Evolutionary conservation across 108 stramenopile species (phyloP).

Genomic region (Cyclotella kingstonii): DNA sequence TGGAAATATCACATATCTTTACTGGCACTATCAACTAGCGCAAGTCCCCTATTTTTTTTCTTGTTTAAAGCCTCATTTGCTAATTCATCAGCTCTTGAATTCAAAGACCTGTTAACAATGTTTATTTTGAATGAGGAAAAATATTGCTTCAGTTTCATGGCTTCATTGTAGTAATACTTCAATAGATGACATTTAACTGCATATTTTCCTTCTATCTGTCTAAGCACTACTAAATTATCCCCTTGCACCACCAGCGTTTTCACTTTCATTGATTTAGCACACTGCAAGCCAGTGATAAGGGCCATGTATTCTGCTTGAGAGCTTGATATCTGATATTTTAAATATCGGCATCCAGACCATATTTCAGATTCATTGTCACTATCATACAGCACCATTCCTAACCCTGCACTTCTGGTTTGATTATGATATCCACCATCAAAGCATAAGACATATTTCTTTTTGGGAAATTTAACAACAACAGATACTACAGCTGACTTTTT

Average conservation of each 20-base stretch:
- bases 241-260: conserved; percentile 59
- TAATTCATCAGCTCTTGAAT: conserved; percentile 78
- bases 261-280: conserved; percentile 64
- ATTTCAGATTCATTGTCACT: conserved; percentile 42
- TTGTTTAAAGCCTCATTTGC: conserved; percentile 84
- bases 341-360: conserved; percentile 66
- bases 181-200: conserved; percentile 51
- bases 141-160: conserved; percentile 30
- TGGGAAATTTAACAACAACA: conserved; percentile 16
- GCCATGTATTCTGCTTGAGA: conserved; percentile 79
- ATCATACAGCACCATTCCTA: conserved; percentile 76
- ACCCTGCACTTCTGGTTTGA: conserved; percentile 61
- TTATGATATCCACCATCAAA: conserved; percentile 82
- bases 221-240: conserved; percentile 69
- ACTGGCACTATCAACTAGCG: no score
- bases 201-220: conserved; percentile 62
- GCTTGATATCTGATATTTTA: conserved; percentile 57
- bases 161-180: conserved; percentile 39
- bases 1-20: no score
- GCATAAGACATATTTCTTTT: conserved; percentile 24
- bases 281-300: conserved; percentile 59
- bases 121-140: conserved; percentile 57
- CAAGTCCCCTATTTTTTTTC: conserved; percentile 37
- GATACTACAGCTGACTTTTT: no score
- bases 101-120: conserved; percentile 61